phyloP scores from a whole-genome alignment of 2,329 filamentous ascomycete species.

The Penicillium sp. region DNA sequence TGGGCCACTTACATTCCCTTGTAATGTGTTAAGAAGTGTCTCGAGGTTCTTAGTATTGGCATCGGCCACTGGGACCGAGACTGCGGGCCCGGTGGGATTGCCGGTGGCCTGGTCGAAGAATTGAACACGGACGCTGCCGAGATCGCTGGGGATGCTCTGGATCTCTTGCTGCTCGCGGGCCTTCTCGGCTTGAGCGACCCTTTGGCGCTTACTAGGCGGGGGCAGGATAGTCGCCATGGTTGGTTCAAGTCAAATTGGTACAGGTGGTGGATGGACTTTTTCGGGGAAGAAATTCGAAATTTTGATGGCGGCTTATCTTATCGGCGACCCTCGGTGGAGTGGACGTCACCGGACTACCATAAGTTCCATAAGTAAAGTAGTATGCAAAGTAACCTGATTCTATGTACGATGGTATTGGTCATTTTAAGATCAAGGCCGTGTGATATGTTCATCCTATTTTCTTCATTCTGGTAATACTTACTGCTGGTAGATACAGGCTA shows the following conservation, averaged over 20 bases:
- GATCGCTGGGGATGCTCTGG: conserved; percentile 65
- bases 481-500: no score
- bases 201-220: conserved; percentile 87
- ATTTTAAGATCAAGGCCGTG: no score
- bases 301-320: conserved; percentile 15
- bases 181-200: conserved; percentile 72
- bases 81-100: conserved; percentile 70
- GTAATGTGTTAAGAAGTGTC: conserved; percentile 79
- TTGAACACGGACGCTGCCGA: conserved; percentile 80
- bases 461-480: no score
- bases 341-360: no score
- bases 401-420: no score
- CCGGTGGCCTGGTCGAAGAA: conserved; percentile 81
- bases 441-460: no score
- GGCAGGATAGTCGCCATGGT: conserved; percentile 79
- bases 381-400: no score
- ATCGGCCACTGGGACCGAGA: conserved; percentile 78
- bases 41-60: conserved; percentile 89
- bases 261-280: conserved; percentile 3
- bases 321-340: no score
- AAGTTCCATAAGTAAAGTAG: no score
- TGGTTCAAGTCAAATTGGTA: background rate
- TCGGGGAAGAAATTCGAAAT: conserved; percentile 13
- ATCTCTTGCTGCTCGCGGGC: conserved; percentile 77
- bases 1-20: conserved; percentile 73